These are phyloP conservation scores for Pseudophaeomoniella oleicola DNA, from an alignment of 2,329 filamentous ascomycete genomes.

Conservation along the genomic window DNA sequence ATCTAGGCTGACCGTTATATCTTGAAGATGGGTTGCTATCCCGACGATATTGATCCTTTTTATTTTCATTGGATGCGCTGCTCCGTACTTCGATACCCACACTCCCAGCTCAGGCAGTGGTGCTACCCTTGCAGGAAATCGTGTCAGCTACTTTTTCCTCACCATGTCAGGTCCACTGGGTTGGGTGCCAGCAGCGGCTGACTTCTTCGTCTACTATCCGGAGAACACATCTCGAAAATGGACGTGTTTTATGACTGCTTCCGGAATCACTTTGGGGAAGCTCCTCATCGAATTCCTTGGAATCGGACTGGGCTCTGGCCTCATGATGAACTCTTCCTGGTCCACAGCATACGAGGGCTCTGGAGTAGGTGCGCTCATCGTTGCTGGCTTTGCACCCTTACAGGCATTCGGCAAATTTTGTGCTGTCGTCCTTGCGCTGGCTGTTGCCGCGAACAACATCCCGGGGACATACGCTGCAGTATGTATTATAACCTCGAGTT, in stretches of 20 bases:
- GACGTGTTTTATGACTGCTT: conserved; percentile 42
- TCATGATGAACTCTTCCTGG: conserved; percentile 39
- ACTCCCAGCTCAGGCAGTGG: conserved; percentile 35
- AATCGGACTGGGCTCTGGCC: conserved; percentile 46
- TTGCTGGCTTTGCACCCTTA: conserved; percentile 45
- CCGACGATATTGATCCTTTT: conserved; percentile 18
- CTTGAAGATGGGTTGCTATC: neutral
- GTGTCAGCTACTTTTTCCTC: conserved; percentile 54
- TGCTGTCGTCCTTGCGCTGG: conserved; percentile 48
- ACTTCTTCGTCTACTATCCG: conserved; percentile 55
- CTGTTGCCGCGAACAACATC: conserved; percentile 51
- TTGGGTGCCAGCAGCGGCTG: conserved; percentile 20
- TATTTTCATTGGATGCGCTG: conserved; percentile 44
- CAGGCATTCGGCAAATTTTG: conserved; percentile 53
- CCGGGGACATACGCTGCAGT: conserved; percentile 48
- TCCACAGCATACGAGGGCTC: conserved; percentile 33
- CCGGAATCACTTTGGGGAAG: conserved; percentile 43
- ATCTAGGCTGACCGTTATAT: conserved; percentile 19
- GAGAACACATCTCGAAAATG: conserved; percentile 34
- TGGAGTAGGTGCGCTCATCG: conserved; percentile 46
- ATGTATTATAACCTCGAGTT: neutral
- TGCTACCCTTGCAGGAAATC: conserved; percentile 18
- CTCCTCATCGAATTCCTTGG: conserved; percentile 47
- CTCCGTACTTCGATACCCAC: conserved; percentile 43
- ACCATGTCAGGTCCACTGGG: conserved; percentile 51